phyloP scores from a whole-genome alignment of 441 rosid species.

The Codiaeum variegatum region DNA sequence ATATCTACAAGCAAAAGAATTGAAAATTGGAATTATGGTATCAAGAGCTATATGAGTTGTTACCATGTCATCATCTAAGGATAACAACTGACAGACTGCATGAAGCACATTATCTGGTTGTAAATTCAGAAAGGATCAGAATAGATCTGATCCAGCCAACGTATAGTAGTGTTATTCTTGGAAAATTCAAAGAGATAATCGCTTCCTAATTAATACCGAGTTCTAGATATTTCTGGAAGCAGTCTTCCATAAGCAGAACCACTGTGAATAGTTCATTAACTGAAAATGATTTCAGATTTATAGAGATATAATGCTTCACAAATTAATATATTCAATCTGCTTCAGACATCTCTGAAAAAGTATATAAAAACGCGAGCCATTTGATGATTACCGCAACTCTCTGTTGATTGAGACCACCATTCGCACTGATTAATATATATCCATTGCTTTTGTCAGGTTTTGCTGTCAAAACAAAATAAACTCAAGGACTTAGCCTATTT shows the following conservation, averaged over 20 bases:
- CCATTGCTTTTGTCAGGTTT: slow-evolving; percentile 52
- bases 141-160: not conserved
- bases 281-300: not conserved
- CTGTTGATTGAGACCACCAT: slow-evolving; percentile 94
- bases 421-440: slow-evolving; percentile 75
- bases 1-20: slow-evolving; percentile 47
- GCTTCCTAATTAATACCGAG: not conserved
- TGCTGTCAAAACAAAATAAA: slow-evolving; percentile 34
- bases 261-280: not conserved
- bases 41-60: not conserved
- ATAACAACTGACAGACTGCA: not conserved
- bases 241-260: not conserved
- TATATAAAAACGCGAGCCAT: not conserved
- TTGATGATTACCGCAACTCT: slow-evolving; percentile 77
- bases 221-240: not conserved
- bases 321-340: not conserved
- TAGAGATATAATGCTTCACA: not conserved
- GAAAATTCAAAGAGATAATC: not conserved
- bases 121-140: not conserved
- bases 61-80: not conserved
- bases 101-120: not conserved
- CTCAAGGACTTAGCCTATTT: slow-evolving; percentile 16
- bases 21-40: not conserved
- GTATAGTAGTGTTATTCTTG: not conserved
- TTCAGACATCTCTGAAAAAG: not conserved